A percentile compares a stretch with the other conserved stretches of the same genome.
Evolutionary conservation across 208 protist genomes (phyloP).

Genomic region (Acanthamoeba divionensis): DNA sequence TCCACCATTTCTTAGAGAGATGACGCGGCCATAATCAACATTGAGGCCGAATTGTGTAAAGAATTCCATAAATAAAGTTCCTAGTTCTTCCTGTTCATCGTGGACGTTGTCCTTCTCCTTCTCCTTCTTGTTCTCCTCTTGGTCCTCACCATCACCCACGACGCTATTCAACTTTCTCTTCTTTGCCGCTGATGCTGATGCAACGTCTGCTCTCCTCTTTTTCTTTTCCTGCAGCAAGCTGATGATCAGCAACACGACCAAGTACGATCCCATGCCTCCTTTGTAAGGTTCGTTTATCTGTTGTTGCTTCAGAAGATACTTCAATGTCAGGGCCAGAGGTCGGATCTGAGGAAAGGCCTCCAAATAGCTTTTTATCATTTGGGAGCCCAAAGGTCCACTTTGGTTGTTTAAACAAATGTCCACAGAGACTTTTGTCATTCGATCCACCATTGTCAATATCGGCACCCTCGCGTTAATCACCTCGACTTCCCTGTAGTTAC

Average conservation of each 20-base stretch:
- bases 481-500: no score
- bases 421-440: no score
- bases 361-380: neutral
- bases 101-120: neutral
- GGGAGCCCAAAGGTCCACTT: neutral
- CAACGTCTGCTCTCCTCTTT: neutral
- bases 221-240: neutral
- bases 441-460: no score
- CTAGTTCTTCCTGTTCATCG: neutral
- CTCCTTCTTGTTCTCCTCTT: neutral
- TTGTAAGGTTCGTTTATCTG: neutral
- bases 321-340: neutral
- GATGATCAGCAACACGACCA: constrained; percentile 17
- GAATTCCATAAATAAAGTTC: neutral
- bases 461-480: no score
- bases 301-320: constrained; percentile 7
- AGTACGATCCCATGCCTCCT: neutral
- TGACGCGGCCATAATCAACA: no score
- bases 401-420: constrained; percentile 8
- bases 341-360: neutral
- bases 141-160: no score
- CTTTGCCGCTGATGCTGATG: no score
- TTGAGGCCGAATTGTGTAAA: neutral
- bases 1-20: no score
- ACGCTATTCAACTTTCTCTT: no score